Evolutionary conservation across 176 grass and related monocot species (phyloP).

Genomic region (Leersia perrieri): DNA sequence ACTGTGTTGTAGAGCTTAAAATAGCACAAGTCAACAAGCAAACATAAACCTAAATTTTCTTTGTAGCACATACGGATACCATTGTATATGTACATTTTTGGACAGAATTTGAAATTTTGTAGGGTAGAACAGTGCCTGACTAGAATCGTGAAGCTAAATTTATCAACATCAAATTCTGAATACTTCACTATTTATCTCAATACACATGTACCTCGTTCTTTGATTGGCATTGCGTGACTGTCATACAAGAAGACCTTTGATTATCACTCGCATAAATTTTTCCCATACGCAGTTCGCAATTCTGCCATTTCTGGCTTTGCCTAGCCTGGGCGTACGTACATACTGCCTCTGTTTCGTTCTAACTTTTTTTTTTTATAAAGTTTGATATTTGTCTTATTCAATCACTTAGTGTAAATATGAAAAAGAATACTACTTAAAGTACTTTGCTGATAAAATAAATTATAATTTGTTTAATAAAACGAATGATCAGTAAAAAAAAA

Average conservation of each 20-base stretch:
- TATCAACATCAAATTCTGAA: neutral
- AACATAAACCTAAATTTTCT: neutral
- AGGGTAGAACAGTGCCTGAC: conserved; percentile 8
- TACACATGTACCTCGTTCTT: neutral
- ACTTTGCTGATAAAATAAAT: too few species aligned
- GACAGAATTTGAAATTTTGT: conserved; percentile 17
- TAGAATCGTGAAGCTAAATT: neutral
- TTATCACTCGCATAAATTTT: neutral
- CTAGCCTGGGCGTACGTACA: too few species aligned
- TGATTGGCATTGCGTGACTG: neutral
- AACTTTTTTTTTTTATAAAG: too few species aligned
- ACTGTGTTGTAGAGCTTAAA: conserved; percentile 12
- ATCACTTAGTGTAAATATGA: too few species aligned
- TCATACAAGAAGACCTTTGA: neutral
- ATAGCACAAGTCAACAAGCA: neutral
- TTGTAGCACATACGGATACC: neutral
- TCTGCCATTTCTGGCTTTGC: too few species aligned
- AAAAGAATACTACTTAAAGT: too few species aligned
- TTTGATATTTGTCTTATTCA: too few species aligned
- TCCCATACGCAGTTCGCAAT: too few species aligned
- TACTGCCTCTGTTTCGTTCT: too few species aligned
- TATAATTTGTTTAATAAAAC: too few species aligned
- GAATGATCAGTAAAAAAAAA: too few species aligned
- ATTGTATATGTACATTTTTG: neutral
- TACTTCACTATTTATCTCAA: neutral